Conservation (phyloP, 2,329 filamentous ascomycete species). For the Penicillium freii region DNA sequence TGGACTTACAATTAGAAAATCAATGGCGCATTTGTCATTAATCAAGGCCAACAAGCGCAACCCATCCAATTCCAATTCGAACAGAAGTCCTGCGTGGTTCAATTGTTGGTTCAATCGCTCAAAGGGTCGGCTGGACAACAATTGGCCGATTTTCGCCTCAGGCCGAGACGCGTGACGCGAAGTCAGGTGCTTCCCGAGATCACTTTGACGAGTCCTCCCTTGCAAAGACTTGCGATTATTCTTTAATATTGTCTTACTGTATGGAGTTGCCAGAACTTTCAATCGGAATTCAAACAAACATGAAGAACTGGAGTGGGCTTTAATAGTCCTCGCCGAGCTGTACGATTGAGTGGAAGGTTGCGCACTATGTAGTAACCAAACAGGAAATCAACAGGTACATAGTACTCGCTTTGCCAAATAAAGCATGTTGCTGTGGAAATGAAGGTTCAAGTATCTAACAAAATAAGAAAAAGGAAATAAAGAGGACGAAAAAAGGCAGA, state of each 20-base stretch:
- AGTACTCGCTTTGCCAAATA: background rate
- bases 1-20: background rate
- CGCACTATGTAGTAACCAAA: background rate
- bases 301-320: background rate
- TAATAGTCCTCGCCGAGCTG: too few relatives aligned
- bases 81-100: background rate
- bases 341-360: too few relatives aligned
- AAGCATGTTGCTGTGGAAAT: too few relatives aligned
- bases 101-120: background rate
- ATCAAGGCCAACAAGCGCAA: background rate
- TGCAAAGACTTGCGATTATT: background rate
- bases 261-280: background rate
- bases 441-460: too few relatives aligned
- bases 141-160: conserved; percentile 27
- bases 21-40: background rate
- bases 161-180: conserved; percentile 33
- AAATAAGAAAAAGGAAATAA: background rate
- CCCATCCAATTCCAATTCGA: background rate
- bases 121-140: conserved; percentile 17
- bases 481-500: background rate
- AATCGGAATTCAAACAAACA: background rate
- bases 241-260: background rate
- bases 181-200: conserved; percentile 26
- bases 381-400: background rate
- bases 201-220: background rate